Evolutionary conservation across 164 flowering plant genomes (phyloP).

Genomic region (Liriodendron chinense): DNA sequence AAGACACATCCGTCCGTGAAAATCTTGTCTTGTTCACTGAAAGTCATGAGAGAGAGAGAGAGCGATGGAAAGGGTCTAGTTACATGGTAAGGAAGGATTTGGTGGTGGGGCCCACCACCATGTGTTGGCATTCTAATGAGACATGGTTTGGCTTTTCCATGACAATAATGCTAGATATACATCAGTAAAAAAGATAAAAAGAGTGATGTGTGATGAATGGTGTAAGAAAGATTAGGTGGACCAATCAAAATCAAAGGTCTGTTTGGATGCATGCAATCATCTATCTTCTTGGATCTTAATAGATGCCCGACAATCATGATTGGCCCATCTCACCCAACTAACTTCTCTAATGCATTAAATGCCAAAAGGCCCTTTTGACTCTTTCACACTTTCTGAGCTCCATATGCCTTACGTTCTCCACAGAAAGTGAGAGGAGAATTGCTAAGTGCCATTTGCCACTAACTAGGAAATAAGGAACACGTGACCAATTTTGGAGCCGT

Average conservation of each 20-base stretch:
- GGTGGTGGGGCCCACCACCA: slow-evolving; percentile 11
- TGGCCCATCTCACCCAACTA: slow-evolving; percentile 5
- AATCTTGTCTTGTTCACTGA: neutral
- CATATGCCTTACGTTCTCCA: too few relatives aligned
- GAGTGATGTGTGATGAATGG: slow-evolving; percentile 4
- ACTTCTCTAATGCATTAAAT: slow-evolving; percentile 16
- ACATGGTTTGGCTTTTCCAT: slow-evolving; percentile 35
- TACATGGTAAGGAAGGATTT: neutral
- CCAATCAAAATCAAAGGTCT: neutral
- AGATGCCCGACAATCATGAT: neutral
- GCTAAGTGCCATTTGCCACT: too few relatives aligned
- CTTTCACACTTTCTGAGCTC: too few relatives aligned
- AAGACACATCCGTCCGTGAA: too few relatives aligned
- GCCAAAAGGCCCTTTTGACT: slow-evolving; percentile 11
- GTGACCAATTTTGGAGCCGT: too few relatives aligned
- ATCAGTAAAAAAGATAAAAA: neutral
- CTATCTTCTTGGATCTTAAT: neutral
- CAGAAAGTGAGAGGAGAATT: too few relatives aligned
- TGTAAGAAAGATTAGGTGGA: neutral
- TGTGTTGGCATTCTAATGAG: slow-evolving; percentile 20
- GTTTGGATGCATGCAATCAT: neutral
- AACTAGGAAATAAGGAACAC: too few relatives aligned
- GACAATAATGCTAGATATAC: slow-evolving; percentile 3
- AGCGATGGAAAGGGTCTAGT: neutral
- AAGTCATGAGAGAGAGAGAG: neutral